Evolutionary conservation across 805 yeast genomes (phyloP).

Genomic region (Ogataea neopini): DNA sequence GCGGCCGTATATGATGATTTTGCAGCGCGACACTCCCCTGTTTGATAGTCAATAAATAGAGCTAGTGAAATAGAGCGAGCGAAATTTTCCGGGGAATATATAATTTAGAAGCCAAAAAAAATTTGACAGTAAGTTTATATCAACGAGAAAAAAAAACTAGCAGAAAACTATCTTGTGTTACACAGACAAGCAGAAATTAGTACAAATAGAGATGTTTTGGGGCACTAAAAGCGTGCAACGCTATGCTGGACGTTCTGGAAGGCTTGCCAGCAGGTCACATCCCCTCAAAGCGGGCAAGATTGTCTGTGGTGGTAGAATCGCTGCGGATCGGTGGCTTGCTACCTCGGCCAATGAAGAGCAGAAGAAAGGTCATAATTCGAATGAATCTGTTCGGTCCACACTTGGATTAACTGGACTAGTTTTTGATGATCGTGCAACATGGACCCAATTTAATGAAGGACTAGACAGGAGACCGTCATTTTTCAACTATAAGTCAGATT

Average conservation of each 20-base stretch:
- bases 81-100: not conserved
- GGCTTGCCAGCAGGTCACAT: not conserved
- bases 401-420: slow-evolving; percentile 40
- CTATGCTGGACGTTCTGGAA: not conserved
- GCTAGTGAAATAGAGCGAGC: not conserved
- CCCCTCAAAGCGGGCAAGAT: too few relatives aligned
- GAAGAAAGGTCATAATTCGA: slow-evolving; percentile 4
- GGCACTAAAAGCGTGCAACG: not conserved
- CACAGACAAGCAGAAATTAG: not conserved
- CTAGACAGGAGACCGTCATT: slow-evolving; percentile 23
- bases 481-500: slow-evolving; percentile 26
- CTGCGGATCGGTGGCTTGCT: not conserved
- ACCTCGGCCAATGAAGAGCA: slow-evolving; percentile 9
- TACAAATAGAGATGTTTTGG: not conserved
- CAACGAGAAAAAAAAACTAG: not conserved
- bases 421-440: slow-evolving; percentile 63
- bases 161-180: not conserved
- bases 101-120: not conserved
- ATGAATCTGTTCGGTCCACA: not conserved
- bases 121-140: not conserved
- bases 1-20: slow-evolving; percentile 26
- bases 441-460: slow-evolving; percentile 48
- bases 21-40: slow-evolving; percentile 2
- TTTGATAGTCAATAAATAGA: not conserved
- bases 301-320: not conserved